Evolutionary conservation across 306 rosid genomes (phyloP).

Genomic region (Albizia julibrissin): DNA sequence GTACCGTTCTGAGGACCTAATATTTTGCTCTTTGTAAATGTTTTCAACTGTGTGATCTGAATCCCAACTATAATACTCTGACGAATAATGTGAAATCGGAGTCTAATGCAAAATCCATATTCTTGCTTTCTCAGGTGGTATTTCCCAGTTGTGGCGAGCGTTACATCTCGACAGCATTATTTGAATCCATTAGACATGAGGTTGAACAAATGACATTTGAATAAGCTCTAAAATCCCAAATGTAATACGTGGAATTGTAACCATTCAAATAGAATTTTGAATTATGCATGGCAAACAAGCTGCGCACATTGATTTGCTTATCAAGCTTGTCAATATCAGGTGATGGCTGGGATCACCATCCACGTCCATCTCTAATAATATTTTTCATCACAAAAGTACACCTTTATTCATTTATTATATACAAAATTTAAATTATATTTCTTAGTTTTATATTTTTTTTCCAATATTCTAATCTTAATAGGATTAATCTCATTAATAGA

Average conservation of each 20-base stretch:
- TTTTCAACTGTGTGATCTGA: background rate
- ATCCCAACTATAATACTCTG: background rate
- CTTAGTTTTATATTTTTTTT: no score
- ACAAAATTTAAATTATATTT: no score
- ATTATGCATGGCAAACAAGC: background rate
- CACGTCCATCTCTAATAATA: no score
- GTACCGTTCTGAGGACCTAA: background rate
- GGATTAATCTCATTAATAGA: no score
- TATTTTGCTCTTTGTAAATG: background rate
- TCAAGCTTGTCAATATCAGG: background rate
- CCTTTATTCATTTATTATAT: background rate
- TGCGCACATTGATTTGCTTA: background rate
- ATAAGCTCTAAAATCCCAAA: conserved; percentile 24
- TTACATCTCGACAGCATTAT: conserved; percentile 55
- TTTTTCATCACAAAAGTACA: no score
- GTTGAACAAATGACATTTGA: conserved; percentile 61
- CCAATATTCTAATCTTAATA: no score
- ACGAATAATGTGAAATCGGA: background rate
- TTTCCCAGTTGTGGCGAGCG: conserved; percentile 76
- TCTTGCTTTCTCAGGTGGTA: conserved; percentile 42
- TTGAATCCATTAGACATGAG: conserved; percentile 59
- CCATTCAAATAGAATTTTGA: background rate
- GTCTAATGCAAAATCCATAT: background rate
- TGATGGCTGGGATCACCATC: no score
- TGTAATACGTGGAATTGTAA: background rate